Evolutionary conservation across 495 filamentous ascomycete species (phyloP).

Genomic region (Aspergillus carlsbadensis): DNA sequence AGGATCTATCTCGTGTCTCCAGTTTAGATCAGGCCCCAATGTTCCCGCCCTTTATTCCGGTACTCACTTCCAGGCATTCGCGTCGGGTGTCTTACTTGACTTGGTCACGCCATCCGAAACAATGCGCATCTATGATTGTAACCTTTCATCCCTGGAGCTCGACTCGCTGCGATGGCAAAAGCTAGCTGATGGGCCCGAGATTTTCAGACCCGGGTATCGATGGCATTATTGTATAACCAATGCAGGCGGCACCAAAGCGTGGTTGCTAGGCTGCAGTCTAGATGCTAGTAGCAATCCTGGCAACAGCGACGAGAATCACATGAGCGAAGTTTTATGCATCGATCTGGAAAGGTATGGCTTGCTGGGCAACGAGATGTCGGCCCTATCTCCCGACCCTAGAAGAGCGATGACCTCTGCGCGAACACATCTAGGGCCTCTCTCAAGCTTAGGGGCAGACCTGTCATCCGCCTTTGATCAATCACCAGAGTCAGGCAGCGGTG

Average conservation of each 20-base stretch:
- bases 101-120: slow-evolving; percentile 90
- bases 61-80: slow-evolving; percentile 91
- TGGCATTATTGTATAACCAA: slow-evolving; percentile 98
- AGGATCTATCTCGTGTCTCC: slow-evolving; percentile 83
- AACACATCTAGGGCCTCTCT: slow-evolving; percentile 43
- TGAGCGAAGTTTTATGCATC: slow-evolving; percentile 90
- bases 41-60: slow-evolving; percentile 86
- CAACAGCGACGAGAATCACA: slow-evolving; percentile 73
- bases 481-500: slow-evolving; percentile 74
- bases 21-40: slow-evolving; percentile 84
- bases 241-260: slow-evolving; percentile 89
- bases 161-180: slow-evolving; percentile 88
- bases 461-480: slow-evolving; percentile 79
- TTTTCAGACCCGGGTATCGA: slow-evolving; percentile 81
- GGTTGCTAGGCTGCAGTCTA: slow-evolving; percentile 88
- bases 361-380: slow-evolving; percentile 70
- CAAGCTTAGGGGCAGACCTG: slow-evolving; percentile 77
- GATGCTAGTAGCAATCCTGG: slow-evolving; percentile 56
- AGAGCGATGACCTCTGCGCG: slow-evolving; percentile 53
- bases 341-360: slow-evolving; percentile 85
- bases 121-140: slow-evolving; percentile 80
- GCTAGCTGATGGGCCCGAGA: slow-evolving; percentile 86
- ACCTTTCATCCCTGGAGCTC: slow-evolving; percentile 82
- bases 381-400: slow-evolving; percentile 57
- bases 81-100: slow-evolving; percentile 87